A percentile compares a stretch with the other conserved stretches of the same genome.
phyloP scores from a whole-genome alignment of 129 eudicot genomes.

The Lactuca saligna region DNA sequence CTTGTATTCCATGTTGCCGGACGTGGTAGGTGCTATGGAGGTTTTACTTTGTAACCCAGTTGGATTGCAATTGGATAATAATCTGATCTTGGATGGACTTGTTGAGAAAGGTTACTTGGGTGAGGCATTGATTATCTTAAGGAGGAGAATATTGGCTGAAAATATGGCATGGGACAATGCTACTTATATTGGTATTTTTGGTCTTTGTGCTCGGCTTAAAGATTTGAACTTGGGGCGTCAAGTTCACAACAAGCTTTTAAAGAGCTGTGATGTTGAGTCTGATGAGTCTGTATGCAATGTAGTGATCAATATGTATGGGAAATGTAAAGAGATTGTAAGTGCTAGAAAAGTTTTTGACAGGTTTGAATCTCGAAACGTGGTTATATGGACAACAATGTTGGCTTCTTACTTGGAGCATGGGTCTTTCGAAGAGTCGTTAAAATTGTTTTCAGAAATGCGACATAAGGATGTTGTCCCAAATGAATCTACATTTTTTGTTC shows the following conservation, averaged over 20 bases:
- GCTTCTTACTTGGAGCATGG: slow-evolving; percentile 48
- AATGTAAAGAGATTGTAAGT: slow-evolving; percentile 43
- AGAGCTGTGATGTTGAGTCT: slow-evolving; percentile 28
- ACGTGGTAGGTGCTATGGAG: not conserved
- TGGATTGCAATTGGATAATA: too few relatives aligned
- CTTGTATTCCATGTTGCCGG: not conserved
- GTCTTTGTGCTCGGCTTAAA: slow-evolving; percentile 35
- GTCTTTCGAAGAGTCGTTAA: slow-evolving; percentile 45
- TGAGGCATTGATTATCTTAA: too few relatives aligned
- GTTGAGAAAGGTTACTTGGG: too few relatives aligned
- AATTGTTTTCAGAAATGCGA: slow-evolving; percentile 44
- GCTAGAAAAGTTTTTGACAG: slow-evolving; percentile 38
- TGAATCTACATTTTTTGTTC: slow-evolving; percentile 47
- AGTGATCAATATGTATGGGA: slow-evolving; percentile 51
- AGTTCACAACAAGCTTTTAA: slow-evolving; percentile 38
- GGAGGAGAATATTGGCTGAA: slow-evolving; percentile 34
- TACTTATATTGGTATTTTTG: slow-evolving; percentile 34
- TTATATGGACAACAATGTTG: slow-evolving; percentile 50
- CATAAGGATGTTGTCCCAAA: slow-evolving; percentile 34
- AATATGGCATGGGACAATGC: slow-evolving; percentile 38
- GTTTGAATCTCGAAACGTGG: slow-evolving; percentile 32
- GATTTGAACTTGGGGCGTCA: slow-evolving; percentile 44
- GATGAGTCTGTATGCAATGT: slow-evolving; percentile 40
- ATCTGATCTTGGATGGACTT: too few relatives aligned
- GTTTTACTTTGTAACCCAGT: not conserved